Percentiles rank a stretch among this genome's conserved stretches.
phyloP scores from a whole-genome alignment of 192 early-diverging fungal species.

The Gaertneriomyces semiglobifer region DNA sequence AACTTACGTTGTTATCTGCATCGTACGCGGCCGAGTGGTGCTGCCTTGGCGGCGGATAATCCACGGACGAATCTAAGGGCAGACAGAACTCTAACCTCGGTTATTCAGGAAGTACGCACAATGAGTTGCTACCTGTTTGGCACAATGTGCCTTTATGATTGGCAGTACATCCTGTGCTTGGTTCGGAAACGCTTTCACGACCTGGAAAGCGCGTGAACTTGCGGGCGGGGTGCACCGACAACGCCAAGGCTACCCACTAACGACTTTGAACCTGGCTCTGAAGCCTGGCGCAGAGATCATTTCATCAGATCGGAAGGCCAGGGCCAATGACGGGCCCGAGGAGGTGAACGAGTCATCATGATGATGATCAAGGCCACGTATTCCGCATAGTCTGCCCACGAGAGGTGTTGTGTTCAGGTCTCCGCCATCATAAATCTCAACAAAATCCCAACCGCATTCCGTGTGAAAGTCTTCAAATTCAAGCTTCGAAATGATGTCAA shows the following conservation, averaged over 20 bases:
- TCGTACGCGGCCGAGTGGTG: too few species aligned
- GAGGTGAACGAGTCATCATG: slow-evolving; percentile 25
- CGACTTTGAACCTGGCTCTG: slow-evolving; percentile 25
- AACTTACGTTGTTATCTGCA: too few species aligned
- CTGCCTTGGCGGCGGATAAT: too few species aligned
- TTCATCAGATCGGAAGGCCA: slow-evolving; percentile 28
- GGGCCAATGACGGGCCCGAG: slow-evolving; percentile 12
- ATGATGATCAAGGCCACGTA: slow-evolving; percentile 6
- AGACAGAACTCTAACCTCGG: too few species aligned
- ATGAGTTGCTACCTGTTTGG: too few species aligned
- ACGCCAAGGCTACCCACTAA: slow-evolving; percentile 17
- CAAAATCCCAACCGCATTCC: slow-evolving; percentile 31
- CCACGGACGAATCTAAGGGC: too few species aligned
- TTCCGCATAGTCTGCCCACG: slow-evolving; percentile 31
- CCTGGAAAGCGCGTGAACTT: too few species aligned
- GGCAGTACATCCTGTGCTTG: too few species aligned
- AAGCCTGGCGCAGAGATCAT: slow-evolving; percentile 28
- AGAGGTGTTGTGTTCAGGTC: slow-evolving; percentile 1
- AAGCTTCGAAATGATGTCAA: neutral
- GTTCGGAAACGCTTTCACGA: too few species aligned
- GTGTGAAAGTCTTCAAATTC: slow-evolving; percentile 23
- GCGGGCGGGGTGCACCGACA: too few species aligned
- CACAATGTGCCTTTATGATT: too few species aligned
- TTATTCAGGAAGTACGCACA: too few species aligned
- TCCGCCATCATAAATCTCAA: slow-evolving; percentile 22